Evolutionary conservation across 331 rosid genomes (phyloP).

Genomic region (Rhamnella rubrinervis): DNA sequence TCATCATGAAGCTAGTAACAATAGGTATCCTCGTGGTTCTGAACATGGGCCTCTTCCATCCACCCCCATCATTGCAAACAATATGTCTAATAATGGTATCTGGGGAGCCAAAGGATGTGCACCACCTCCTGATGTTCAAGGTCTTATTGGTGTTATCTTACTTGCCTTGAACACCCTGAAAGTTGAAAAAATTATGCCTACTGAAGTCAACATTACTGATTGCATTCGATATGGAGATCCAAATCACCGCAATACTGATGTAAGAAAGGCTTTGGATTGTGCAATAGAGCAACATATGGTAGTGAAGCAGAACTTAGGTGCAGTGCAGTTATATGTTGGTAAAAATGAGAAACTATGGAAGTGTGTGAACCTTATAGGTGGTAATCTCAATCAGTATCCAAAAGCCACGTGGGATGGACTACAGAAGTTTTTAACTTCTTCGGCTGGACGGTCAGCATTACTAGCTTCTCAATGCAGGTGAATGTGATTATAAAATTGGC

Average conservation of each 20-base stretch:
- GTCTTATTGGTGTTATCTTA: conserved; percentile 59
- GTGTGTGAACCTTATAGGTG: conserved; percentile 61
- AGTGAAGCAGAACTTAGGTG: conserved; percentile 45
- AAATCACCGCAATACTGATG: conserved; percentile 49
- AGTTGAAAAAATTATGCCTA: conserved; percentile 63
- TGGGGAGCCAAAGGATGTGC: conserved; percentile 79
- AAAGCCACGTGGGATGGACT: conserved; percentile 53
- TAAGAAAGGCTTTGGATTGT: conserved; percentile 60
- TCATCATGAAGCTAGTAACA: conserved; percentile 45
- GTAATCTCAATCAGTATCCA: conserved; percentile 39
- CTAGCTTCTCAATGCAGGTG: conserved; percentile 74
- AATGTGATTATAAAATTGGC: conserved; percentile 22
- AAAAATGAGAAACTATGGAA: conserved; percentile 57
- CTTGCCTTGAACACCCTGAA: conserved; percentile 59
- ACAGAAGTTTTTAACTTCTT: conserved; percentile 50
- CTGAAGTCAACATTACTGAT: conserved; percentile 58
- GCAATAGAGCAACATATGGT: conserved; percentile 59
- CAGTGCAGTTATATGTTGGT: conserved; percentile 55
- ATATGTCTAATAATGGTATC: conserved; percentile 44
- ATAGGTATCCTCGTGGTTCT: conserved; percentile 49
- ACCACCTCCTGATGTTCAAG: conserved; percentile 62
- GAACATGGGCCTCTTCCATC: conserved; percentile 34
- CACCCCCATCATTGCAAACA: conserved; percentile 38
- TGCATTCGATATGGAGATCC: conserved; percentile 74
- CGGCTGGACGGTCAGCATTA: conserved; percentile 53